phyloP scores from a whole-genome alignment of 2,329 filamentous ascomycete genomes.

The Chrysosporium keratinophilum region DNA sequence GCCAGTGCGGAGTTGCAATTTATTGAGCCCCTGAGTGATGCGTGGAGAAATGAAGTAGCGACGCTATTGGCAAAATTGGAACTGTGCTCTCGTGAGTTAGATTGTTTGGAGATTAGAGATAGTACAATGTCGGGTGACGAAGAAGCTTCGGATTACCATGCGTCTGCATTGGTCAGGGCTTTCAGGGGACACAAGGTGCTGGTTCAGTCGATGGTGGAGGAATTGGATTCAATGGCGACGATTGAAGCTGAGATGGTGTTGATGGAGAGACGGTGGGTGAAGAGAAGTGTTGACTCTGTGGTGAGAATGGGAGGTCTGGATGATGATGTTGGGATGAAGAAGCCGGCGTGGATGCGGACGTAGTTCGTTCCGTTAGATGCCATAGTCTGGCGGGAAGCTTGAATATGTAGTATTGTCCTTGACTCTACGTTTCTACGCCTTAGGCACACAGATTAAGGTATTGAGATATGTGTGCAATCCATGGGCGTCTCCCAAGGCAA shows the following conservation, averaged over 20 bases:
- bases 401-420: too few relatives aligned
- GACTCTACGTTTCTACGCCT: too few relatives aligned
- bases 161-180: constrained; percentile 27
- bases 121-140: constrained; percentile 13
- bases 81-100: constrained; percentile 27
- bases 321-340: constrained; percentile 10
- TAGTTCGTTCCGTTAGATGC: not conserved
- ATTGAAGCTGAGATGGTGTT: constrained; percentile 29
- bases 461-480: too few relatives aligned
- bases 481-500: too few relatives aligned
- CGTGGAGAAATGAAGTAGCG: constrained; percentile 29
- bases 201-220: constrained; percentile 29
- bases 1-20: constrained; percentile 20
- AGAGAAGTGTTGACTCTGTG: constrained; percentile 21
- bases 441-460: too few relatives aligned
- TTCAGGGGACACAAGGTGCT: constrained; percentile 24
- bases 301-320: constrained; percentile 9
- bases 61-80: constrained; percentile 27
- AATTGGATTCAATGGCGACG: constrained; percentile 27
- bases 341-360: constrained; percentile 15
- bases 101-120: constrained; percentile 28
- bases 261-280: constrained; percentile 28
- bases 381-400: not conserved
- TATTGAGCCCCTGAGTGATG: constrained; percentile 26
- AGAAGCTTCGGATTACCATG: constrained; percentile 5